phyloP scores from a whole-genome alignment of 176 grass and related monocot species.

The Bonia amplexicaulis region DNA sequence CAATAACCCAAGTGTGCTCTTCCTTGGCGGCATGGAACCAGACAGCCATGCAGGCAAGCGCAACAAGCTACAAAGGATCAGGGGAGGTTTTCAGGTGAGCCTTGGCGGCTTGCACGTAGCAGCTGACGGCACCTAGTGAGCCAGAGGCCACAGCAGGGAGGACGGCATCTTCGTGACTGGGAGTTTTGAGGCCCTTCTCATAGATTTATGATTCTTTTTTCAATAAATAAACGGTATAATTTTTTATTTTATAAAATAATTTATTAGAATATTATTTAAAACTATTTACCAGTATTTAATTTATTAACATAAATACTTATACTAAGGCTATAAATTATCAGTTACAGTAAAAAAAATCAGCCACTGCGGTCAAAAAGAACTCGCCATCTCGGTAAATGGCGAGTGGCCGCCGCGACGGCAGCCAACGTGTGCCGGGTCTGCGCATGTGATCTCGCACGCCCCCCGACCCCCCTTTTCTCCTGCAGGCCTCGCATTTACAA shows the following conservation, averaged over 20 bases:
- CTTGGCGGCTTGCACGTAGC: background rate
- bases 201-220: no score
- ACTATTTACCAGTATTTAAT: no score
- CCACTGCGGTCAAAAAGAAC: rapidly evolving
- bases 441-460: background rate
- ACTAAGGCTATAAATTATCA: no score
- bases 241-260: no score
- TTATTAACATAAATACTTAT: no score
- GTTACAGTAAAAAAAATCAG: no score
- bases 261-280: no score
- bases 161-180: background rate
- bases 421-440: background rate
- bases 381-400: background rate
- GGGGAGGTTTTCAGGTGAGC: background rate
- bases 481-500: background rate
- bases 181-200: background rate
- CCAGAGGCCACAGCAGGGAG: no score
- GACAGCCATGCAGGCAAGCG: background rate
- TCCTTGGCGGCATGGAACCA: background rate
- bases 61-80: background rate
- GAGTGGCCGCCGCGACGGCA: background rate
- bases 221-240: no score
- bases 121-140: background rate
- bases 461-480: background rate
- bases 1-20: background rate